phyloP scores from a whole-genome alignment of 78 protist genomes.

The Guillardia theta region DNA sequence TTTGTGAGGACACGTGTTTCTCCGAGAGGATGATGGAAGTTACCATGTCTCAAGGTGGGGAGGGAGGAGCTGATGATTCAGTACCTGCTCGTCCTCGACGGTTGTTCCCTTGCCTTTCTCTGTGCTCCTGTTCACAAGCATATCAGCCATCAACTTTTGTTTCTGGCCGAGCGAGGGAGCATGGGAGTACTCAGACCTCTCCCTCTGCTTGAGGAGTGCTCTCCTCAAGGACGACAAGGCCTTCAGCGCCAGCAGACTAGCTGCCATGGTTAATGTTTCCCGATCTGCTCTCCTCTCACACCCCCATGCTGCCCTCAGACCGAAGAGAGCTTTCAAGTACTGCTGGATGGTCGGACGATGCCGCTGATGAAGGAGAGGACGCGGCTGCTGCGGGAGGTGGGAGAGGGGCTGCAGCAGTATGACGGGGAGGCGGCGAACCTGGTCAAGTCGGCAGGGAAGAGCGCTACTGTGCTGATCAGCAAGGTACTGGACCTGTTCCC shows the following conservation, averaged over 20 bases:
- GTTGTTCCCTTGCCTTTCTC: too few relatives aligned
- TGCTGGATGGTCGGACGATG: background rate
- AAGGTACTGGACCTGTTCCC: background rate
- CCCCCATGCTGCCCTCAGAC: too few relatives aligned
- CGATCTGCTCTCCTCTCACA: too few relatives aligned
- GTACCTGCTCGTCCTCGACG: slow-evolving; percentile 33
- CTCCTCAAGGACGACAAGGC: background rate
- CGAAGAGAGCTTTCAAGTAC: background rate
- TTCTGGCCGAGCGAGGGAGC: slow-evolving; percentile 16
- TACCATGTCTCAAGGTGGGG: too few relatives aligned
- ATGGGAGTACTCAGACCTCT: background rate
- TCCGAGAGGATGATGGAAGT: too few relatives aligned
- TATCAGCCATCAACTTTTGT: background rate
- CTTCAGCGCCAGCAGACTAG: background rate
- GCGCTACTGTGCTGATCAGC: background rate
- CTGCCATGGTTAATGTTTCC: too few relatives aligned
- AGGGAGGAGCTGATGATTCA: background rate
- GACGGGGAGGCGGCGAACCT: background rate
- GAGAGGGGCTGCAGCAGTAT: background rate
- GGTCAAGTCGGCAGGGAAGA: too few relatives aligned
- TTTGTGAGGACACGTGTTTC: too few relatives aligned
- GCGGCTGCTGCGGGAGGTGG: background rate
- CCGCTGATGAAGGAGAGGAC: background rate
- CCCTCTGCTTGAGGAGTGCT: background rate
- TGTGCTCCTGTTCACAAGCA: too few relatives aligned